Conservation (phyloP, 257 asterid genomes). For the Striga asiatica region DNA sequence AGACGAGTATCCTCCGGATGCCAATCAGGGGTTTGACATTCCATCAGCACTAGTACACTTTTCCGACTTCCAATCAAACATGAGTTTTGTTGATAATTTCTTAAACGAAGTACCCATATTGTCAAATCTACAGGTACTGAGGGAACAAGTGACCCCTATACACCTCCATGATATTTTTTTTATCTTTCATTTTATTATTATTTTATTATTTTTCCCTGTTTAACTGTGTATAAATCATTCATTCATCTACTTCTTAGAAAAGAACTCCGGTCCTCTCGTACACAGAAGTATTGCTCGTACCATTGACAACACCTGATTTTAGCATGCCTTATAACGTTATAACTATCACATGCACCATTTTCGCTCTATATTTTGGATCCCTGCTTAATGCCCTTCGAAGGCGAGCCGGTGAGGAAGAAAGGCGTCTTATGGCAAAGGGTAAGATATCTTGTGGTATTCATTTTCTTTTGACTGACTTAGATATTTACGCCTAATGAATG, state of each 20-base stretch:
- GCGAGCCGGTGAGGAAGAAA: constrained; percentile 78
- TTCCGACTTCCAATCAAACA: constrained; percentile 44
- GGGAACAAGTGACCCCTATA: not conserved
- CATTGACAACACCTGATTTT: constrained; percentile 98
- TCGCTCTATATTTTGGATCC: constrained; percentile 90
- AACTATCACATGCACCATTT: constrained; percentile 92
- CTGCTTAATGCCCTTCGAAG: constrained; percentile 80
- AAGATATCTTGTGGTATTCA: constrained; percentile 8
- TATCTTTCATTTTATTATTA: not conserved
- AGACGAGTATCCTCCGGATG: constrained; percentile 97
- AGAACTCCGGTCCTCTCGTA: constrained; percentile 49
- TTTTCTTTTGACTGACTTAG: not conserved
- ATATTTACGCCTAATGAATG: not conserved
- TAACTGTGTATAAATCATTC: too few relatives aligned
- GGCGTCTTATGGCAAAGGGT: constrained; percentile 63
- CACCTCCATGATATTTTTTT: not conserved
- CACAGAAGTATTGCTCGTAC: constrained; percentile 91
- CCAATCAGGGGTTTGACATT: constrained; percentile 97
- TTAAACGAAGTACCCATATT: constrained; percentile 40
- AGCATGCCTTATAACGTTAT: constrained; percentile 99
- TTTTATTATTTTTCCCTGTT: too few relatives aligned
- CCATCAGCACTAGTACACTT: constrained; percentile 82
- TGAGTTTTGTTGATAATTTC: constrained; percentile 39
- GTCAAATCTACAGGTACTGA: constrained; percentile 60
- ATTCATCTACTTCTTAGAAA: constrained; percentile 37